Conservation (phyloP, 495 filamentous ascomycete species). For the Aspergillus avenaceus region DNA sequence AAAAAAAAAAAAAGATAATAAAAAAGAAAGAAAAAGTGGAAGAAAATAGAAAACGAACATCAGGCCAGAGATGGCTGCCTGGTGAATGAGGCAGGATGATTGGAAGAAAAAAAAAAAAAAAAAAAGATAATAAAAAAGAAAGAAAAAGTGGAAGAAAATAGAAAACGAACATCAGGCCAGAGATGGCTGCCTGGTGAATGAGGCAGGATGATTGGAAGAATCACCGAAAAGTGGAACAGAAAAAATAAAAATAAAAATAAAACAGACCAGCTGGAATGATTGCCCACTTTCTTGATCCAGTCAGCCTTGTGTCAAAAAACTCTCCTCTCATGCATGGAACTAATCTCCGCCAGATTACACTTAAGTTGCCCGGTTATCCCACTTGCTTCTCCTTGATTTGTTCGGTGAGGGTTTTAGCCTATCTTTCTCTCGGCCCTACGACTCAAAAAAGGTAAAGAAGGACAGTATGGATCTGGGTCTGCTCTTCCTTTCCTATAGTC, state of each 20-base stretch:
- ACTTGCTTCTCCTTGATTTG: neutral
- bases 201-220: neutral
- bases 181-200: slow-evolving; percentile 1
- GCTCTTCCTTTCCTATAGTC: slow-evolving; percentile 1
- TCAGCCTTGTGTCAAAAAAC: slow-evolving; percentile 3
- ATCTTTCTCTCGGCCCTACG: neutral
- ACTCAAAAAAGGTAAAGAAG: neutral
- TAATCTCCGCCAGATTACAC: neutral
- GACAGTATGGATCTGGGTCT: neutral
- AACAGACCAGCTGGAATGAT: neutral
- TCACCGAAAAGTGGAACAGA: no score
- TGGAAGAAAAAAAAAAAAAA: neutral
- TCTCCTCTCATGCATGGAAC: neutral
- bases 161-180: neutral
- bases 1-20: no score
- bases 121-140: no score
- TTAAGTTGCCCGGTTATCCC: neutral
- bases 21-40: neutral
- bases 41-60: neutral
- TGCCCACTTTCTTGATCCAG: neutral
- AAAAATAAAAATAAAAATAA: no score
- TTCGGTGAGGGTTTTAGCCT: neutral
- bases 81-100: neutral
- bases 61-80: slow-evolving; percentile 3
- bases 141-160: neutral